Conservation (phyloP, 169 alveolate species). For the Miamiensis avidus region DNA sequence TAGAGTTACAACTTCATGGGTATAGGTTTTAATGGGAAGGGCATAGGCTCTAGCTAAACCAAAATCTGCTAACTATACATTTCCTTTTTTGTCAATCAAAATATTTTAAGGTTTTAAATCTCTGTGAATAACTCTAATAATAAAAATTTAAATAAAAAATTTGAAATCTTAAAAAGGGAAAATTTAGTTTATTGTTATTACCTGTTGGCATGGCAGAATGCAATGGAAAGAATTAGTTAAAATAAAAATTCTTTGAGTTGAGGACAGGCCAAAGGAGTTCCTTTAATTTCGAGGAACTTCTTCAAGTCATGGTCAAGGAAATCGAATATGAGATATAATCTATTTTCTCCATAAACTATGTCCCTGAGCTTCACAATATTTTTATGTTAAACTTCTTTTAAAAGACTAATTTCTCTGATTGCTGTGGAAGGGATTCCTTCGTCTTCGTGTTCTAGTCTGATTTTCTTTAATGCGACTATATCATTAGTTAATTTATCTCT, state of each 20-base stretch:
- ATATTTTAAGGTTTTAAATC: constrained; percentile 86
- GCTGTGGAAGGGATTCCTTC: constrained; percentile 90
- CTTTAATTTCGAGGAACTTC: constrained; percentile 59
- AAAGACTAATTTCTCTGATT: constrained; percentile 84
- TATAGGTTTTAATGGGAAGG: constrained; percentile 86
- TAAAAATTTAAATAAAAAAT: no score
- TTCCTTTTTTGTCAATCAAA: constrained; percentile 68
- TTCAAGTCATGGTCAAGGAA: constrained; percentile 70
- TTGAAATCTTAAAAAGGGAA: not conserved
- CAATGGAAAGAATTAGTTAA: constrained; percentile 44
- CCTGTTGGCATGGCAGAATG: constrained; percentile 59
- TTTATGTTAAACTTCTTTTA: constrained; percentile 86
- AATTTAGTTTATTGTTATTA: no score
- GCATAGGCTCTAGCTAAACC: constrained; percentile 93
- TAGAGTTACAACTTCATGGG: constrained; percentile 88
- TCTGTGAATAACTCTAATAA: constrained; percentile 86
- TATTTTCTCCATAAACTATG: constrained; percentile 74
- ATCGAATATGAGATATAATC: constrained; percentile 70
- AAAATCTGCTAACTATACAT: constrained; percentile 87
- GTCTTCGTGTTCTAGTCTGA: constrained; percentile 84
- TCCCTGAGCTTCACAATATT: constrained; percentile 93
- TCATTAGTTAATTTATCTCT: constrained; percentile 83
- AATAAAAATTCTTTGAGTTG: constrained; percentile 21
- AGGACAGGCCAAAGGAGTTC: constrained; percentile 52
- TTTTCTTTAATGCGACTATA: constrained; percentile 94